Evolutionary conservation across 176 grass and related monocot species (phyloP).

Genomic region (Tillandsia fasciculata): DNA sequence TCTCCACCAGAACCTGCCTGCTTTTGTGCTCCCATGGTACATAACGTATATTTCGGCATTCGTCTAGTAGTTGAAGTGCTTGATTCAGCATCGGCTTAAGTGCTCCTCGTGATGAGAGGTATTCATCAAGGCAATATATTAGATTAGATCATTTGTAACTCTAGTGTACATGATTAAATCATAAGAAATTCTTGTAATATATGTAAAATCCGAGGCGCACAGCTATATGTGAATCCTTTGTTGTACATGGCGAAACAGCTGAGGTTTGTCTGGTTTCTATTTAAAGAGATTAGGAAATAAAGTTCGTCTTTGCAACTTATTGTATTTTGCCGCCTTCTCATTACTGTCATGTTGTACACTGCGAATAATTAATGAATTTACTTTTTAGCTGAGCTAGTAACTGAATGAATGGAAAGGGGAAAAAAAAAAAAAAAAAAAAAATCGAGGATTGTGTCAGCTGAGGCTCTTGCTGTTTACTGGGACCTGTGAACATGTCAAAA

Average conservation of each 20-base stretch:
- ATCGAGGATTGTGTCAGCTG: neutral
- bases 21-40: neutral
- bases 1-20: neutral
- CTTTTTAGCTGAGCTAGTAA: neutral
- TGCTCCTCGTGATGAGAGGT: neutral
- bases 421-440: neutral
- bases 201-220: conserved; percentile 9
- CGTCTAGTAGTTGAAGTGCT: neutral
- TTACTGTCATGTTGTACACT: neutral
- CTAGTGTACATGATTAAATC: conserved; percentile 48
- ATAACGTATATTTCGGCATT: neutral
- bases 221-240: neutral
- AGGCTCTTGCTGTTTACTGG: too few species aligned
- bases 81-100: neutral
- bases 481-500: too few species aligned
- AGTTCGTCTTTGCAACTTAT: neutral
- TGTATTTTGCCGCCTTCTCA: neutral
- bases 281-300: neutral
- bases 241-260: conserved; percentile 1
- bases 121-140: conserved; percentile 5
- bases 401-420: neutral
- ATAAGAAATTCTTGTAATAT: conserved; percentile 20
- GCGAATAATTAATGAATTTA: neutral
- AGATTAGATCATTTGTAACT: conserved; percentile 26
- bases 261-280: neutral